A percentile compares a stretch with the other conserved stretches of the same genome.
Conservation (phyloP, 371 early-diverging fungal genomes). For the Mucor saturninus region DNA sequence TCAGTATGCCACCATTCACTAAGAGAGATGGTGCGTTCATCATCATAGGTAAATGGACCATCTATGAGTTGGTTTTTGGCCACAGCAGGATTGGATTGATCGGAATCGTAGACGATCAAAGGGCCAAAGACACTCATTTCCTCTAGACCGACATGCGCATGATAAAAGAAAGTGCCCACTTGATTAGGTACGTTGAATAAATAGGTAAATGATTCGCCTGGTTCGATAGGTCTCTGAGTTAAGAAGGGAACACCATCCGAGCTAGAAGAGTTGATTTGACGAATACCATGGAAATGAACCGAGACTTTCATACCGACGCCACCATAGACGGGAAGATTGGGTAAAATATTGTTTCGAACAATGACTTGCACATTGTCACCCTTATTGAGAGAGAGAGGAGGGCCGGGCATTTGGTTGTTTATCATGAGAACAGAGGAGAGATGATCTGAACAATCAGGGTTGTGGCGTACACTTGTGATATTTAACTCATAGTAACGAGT, state of each 20-base stretch:
- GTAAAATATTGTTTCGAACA: slow-evolving; percentile 41
- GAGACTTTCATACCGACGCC: slow-evolving; percentile 15
- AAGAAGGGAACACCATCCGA: slow-evolving; percentile 64
- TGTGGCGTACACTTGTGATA: slow-evolving; percentile 25
- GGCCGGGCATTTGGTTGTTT: slow-evolving; percentile 55
- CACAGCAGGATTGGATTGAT: slow-evolving; percentile 20
- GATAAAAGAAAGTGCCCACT: slow-evolving; percentile 61
- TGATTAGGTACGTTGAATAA: slow-evolving; percentile 48
- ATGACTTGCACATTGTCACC: slow-evolving; percentile 43
- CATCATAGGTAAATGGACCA: slow-evolving; percentile 44
- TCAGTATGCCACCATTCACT: slow-evolving; percentile 54
- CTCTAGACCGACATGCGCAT: slow-evolving; percentile 49
- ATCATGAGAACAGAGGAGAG: slow-evolving; percentile 33
- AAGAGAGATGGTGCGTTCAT: slow-evolving; percentile 43
- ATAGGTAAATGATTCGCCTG: slow-evolving; percentile 52
- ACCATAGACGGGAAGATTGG: slow-evolving; percentile 8
- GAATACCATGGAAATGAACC: slow-evolving; percentile 52
- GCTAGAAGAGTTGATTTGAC: slow-evolving; percentile 34
- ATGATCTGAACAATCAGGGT: slow-evolving; percentile 43
- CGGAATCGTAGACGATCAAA: slow-evolving; percentile 47
- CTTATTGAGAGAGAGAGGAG: slow-evolving; percentile 38
- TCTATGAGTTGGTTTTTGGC: neutral
- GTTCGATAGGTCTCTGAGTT: slow-evolving; percentile 62
- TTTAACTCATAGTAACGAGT: slow-evolving; percentile 37
- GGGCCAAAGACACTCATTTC: slow-evolving; percentile 52